Evolutionary conservation across 106 monocot genomes (phyloP), one percentile per base, ranked within the genome.

Genomic region (Dactylorhiza incarnata): DNA sequence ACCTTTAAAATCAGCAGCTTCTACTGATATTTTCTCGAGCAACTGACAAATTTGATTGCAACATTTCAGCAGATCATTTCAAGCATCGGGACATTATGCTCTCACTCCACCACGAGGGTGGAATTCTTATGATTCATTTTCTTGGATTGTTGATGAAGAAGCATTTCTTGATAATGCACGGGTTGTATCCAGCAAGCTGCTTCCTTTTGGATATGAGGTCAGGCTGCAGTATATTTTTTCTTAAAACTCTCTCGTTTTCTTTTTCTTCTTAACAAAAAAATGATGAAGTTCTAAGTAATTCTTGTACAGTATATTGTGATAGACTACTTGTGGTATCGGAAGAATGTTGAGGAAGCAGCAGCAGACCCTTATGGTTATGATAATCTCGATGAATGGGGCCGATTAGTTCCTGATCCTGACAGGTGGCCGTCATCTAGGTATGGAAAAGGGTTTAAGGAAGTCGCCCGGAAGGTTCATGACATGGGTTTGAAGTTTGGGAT

Each of bases 41-140:
- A 48, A 49, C 7, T 49, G 20, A 23, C 1, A 43, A 22, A 9
- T 48, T 19, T 9, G 2, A 49, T 22, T 22, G 5, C 49, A 49
- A 13, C 54, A 59, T 81, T 82, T 68, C 83, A 84, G 86, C 48
- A 45, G 15, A 48, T 70, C 73, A 5, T 77, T 17, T 19, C 69
- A 77, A 53, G 83, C 74, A 45, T 55, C 23, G 7, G 68, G 49
- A 68, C 71, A 71, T 47, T 66, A 82, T 71, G 83, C 85, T 12
- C 58, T 13, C 20, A 72, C 81, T 10, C 96, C 93, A 45, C 91
- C 91, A 14, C 87, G 96, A 71, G 96, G 96, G 8, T 97, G 96
- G 96, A 97, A 97, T 67, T 97, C 96, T 14, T 97, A 93, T 73
- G 96, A 97, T 83, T 91, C 96, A 24, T 97, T 91, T 75, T 91